Percentiles rank a stretch among this genome's conserved stretches.
Evolutionary conservation across 768 basidiomycete species (phyloP).

Genomic region (Holtermannia corniformis): DNA sequence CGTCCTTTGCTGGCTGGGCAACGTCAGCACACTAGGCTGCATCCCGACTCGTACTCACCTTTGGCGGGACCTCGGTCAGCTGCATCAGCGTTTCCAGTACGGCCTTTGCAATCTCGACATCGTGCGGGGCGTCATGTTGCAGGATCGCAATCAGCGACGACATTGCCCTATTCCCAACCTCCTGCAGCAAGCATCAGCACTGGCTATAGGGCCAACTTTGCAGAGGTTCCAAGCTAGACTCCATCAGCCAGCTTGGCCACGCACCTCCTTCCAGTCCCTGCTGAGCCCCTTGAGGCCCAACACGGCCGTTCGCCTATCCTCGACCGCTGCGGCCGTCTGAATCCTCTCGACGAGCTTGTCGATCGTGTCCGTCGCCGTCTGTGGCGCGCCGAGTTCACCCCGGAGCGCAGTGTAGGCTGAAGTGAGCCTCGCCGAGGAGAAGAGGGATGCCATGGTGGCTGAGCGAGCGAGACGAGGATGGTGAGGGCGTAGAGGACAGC

Average conservation of each 20-base stretch:
- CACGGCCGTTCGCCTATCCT: slow-evolving; percentile 89
- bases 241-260: slow-evolving; percentile 2
- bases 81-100: slow-evolving; percentile 77
- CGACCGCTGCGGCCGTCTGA: slow-evolving; percentile 76
- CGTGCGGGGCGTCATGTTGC: slow-evolving; percentile 77
- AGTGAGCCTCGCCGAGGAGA: slow-evolving; percentile 27
- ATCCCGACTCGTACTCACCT: slow-evolving; percentile 18
- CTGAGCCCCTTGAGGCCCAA: slow-evolving; percentile 83
- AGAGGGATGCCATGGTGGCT: slow-evolving; percentile 27
- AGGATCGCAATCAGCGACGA: slow-evolving; percentile 69
- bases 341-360: slow-evolving; percentile 78
- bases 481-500: background rate
- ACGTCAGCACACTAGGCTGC: background rate
- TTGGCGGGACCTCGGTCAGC: slow-evolving; percentile 64
- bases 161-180: slow-evolving; percentile 72
- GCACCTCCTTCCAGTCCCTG: slow-evolving; percentile 69
- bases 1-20: slow-evolving; percentile 46
- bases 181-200: slow-evolving; percentile 38
- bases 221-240: background rate
- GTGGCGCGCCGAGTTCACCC: slow-evolving; percentile 49
- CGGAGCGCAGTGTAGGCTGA: slow-evolving; percentile 40
- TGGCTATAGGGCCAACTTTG: background rate
- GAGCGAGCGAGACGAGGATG: background rate
- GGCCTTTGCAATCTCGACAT: slow-evolving; percentile 85
- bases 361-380: slow-evolving; percentile 77